These are phyloP conservation scores for Leccinum ochraceum DNA, from an alignment of 768 basidiomycete species.

Conservation along the genomic window DNA sequence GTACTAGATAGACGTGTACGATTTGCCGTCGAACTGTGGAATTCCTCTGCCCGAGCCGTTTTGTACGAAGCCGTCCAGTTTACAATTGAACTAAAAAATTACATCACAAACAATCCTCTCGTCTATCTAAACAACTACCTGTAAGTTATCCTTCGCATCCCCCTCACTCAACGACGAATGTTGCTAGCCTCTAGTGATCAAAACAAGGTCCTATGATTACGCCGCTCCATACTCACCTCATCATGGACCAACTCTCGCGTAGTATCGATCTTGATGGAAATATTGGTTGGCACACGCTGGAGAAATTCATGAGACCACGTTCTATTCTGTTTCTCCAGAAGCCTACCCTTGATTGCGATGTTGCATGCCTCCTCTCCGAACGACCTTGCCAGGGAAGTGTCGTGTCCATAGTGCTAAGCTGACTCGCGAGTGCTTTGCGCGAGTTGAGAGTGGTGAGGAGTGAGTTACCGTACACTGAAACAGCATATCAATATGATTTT, in stretches of 20 bases:
- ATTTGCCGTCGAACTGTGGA: no score
- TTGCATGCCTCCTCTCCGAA: neutral
- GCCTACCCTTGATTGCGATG: neutral
- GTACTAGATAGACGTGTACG: no score
- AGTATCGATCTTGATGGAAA: neutral
- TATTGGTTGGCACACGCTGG: neutral
- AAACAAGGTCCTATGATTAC: neutral
- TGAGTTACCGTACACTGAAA: slow-evolving; percentile 53
- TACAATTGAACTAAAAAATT: no score
- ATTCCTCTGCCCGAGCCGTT: no score
- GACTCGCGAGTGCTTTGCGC: slow-evolving; percentile 44
- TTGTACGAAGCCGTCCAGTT: no score
- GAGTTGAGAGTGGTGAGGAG: slow-evolving; percentile 63
- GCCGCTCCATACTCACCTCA: neutral
- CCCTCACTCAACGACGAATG: neutral
- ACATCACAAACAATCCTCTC: neutral
- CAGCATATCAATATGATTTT: neutral
- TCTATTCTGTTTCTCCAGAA: neutral
- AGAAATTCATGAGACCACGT: neutral
- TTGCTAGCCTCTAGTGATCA: neutral
- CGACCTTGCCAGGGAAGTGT: slow-evolving; percentile 18
- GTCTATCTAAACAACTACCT: neutral
- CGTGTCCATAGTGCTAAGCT: slow-evolving; percentile 9
- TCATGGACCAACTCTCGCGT: neutral
- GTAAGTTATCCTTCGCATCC: neutral